Conservation (phyloP, 176 grass and related monocot species). For the Puccinellia tenuiflora region DNA sequence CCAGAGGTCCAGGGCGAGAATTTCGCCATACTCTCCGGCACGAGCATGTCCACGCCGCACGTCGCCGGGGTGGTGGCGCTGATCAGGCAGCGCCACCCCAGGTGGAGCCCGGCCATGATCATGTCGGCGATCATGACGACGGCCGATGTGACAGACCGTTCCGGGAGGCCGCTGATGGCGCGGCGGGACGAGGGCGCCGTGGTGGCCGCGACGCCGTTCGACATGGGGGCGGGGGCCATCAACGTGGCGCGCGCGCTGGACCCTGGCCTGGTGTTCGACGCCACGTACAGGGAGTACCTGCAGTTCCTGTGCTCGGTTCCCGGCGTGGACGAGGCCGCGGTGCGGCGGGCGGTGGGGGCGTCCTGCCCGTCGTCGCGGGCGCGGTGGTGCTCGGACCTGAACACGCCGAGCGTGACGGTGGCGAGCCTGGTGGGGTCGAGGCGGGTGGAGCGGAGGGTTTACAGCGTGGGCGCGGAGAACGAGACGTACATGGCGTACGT, state of each 20-base stretch:
- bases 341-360: slow-evolving; percentile 50
- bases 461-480: slow-evolving; percentile 41
- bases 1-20: slow-evolving; percentile 41
- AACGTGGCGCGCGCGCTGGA: slow-evolving; percentile 60
- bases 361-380: slow-evolving; percentile 34
- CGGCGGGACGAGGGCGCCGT: background rate
- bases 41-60: slow-evolving; percentile 78
- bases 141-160: slow-evolving; percentile 46
- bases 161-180: slow-evolving; percentile 33
- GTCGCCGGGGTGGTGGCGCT: slow-evolving; percentile 56
- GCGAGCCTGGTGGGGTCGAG: slow-evolving; percentile 65
- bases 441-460: slow-evolving; percentile 46
- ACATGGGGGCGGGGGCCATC: slow-evolving; percentile 64
- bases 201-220: slow-evolving; percentile 51
- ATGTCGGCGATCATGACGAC: slow-evolving; percentile 77
- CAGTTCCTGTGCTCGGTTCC: slow-evolving; percentile 72
- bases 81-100: slow-evolving; percentile 62
- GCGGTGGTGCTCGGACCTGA: slow-evolving; percentile 64
- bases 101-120: slow-evolving; percentile 72
- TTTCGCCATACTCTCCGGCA: slow-evolving; percentile 54
- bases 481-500: slow-evolving; percentile 62
- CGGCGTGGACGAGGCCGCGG: slow-evolving; percentile 46
- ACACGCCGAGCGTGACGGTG: slow-evolving; percentile 70
- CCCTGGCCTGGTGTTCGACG: slow-evolving; percentile 62
- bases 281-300: slow-evolving; percentile 46